Conservation (phyloP, 345 rosid species). For the Lepidium africanum region DNA sequence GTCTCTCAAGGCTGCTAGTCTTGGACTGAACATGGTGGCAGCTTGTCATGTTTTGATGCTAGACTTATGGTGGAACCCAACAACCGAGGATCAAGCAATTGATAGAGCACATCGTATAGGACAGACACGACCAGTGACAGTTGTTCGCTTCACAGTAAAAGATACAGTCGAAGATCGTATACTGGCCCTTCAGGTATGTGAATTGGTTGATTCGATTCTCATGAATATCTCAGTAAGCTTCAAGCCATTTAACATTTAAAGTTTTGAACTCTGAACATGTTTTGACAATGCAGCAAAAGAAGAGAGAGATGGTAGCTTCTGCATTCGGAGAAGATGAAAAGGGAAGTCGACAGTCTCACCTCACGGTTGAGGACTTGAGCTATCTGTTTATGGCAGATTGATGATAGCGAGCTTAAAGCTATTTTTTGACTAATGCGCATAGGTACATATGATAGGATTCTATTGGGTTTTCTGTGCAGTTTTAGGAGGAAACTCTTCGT, state of each 20-base stretch:
- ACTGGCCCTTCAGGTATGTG: constrained; percentile 72
- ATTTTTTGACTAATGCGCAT: constrained; percentile 8
- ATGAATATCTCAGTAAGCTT: background rate
- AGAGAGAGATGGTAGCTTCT: constrained; percentile 89
- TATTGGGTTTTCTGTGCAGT: constrained; percentile 19
- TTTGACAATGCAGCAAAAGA: constrained; percentile 58
- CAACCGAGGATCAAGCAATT: constrained; percentile 92
- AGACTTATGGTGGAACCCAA: constrained; percentile 99
- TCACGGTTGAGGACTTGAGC: constrained; percentile 75
- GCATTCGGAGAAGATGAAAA: constrained; percentile 93
- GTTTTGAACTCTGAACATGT: background rate
- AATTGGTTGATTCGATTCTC: background rate
- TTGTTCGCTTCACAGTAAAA: constrained; percentile 76
- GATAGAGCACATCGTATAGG: constrained; percentile 99
- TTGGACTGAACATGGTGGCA: constrained; percentile 95
- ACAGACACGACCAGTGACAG: constrained; percentile 85
- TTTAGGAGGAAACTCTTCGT: constrained; percentile 4
- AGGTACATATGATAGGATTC: constrained; percentile 24
- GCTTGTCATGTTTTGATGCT: constrained; percentile 85
- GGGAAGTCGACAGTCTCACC: constrained; percentile 66
- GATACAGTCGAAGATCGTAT: constrained; percentile 94
- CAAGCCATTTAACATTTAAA: background rate
- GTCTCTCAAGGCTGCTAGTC: constrained; percentile 98
- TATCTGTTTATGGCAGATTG: constrained; percentile 79
- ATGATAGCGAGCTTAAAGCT: constrained; percentile 1